Percentiles rank a stretch among this genome's conserved stretches.
These are phyloP conservation scores for Scleroderma citrinum DNA, from an alignment of 768 basidiomycete species.

Conservation along the genomic window DNA sequence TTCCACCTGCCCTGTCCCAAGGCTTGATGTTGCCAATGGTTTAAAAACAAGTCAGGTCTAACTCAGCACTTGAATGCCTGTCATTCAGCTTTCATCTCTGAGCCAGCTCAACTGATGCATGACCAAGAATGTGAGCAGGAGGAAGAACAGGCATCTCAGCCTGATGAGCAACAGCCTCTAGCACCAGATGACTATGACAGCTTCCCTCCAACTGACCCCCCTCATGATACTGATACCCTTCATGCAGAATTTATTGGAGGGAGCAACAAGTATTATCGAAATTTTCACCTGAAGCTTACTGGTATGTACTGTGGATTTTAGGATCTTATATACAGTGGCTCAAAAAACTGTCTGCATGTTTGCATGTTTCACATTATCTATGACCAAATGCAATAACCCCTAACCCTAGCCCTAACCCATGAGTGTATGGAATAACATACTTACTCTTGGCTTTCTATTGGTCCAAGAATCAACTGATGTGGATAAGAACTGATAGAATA, in stretches of 20 bases:
- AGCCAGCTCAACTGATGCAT: not conserved
- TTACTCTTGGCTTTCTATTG: too few relatives aligned
- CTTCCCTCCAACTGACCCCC: not conserved
- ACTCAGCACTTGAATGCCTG: not conserved
- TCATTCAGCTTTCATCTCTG: not conserved
- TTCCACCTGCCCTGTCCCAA: not conserved
- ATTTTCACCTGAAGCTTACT: conserved; percentile 3
- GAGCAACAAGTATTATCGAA: not conserved
- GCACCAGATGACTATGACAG: not conserved
- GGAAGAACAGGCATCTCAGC: not conserved
- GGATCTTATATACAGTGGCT: too few relatives aligned
- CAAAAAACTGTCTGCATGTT: too few relatives aligned
- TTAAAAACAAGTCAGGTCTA: not conserved
- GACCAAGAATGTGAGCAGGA: not conserved
- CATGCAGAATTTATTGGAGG: not conserved
- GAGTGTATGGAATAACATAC: too few relatives aligned
- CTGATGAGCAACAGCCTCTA: not conserved
- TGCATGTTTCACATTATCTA: too few relatives aligned
- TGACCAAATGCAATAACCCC: too few relatives aligned
- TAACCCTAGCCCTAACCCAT: too few relatives aligned
- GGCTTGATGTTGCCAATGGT: not conserved
- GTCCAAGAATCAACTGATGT: too few relatives aligned
- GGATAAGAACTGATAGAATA: too few relatives aligned
- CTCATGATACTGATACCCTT: not conserved
- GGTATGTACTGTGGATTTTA: not conserved